phyloP scores from a whole-genome alignment of 2,329 filamentous ascomycete genomes.

The Aureobasidium musti region DNA sequence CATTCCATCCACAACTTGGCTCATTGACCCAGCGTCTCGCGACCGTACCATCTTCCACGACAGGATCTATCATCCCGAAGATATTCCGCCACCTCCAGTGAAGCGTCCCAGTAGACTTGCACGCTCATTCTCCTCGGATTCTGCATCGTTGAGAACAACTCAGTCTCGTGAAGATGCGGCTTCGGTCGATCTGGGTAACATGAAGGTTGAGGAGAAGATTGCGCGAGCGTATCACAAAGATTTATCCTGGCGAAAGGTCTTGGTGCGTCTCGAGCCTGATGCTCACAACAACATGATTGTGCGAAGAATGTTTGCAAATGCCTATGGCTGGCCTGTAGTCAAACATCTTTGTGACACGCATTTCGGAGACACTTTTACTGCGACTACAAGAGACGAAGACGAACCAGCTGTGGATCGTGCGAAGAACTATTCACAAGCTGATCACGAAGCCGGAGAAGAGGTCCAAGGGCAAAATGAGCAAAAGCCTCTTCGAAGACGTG shows the following conservation, averaged over 20 bases:
- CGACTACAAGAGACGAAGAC: conserved; percentile 66
- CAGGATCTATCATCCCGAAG: conserved; percentile 86
- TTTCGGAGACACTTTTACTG: conserved; percentile 73
- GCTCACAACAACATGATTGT: conserved; percentile 99
- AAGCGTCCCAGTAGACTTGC: conserved; percentile 43
- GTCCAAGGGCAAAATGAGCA: conserved; percentile 53
- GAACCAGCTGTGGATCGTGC: conserved; percentile 70
- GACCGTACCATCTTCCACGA: conserved; percentile 95
- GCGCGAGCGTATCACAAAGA: conserved; percentile 91
- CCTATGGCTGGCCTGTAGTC: conserved; percentile 95
- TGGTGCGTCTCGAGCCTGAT: conserved; percentile 92
- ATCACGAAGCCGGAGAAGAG: conserved; percentile 62
- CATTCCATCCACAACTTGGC: conserved; percentile 75
- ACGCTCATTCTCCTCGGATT: conserved; percentile 46
- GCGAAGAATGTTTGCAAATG: conserved; percentile 93
- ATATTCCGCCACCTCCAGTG: conserved; percentile 79
- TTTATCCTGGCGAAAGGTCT: conserved; percentile 92
- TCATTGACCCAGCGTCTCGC: conserved; percentile 78
- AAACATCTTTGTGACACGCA: conserved; percentile 95
- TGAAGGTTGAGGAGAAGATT: conserved; percentile 98
- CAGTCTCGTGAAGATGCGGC: conserved; percentile 8
- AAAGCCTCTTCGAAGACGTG: conserved; percentile 45
- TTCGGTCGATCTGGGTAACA: conserved; percentile 62
- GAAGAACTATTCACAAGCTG: conserved; percentile 48
- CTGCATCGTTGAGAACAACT: conserved; percentile 34